Evolutionary conservation across 2,329 filamentous ascomycete species (phyloP), one percentile per base, ranked within the genome.

Genomic region (Fusarium piperis): DNA sequence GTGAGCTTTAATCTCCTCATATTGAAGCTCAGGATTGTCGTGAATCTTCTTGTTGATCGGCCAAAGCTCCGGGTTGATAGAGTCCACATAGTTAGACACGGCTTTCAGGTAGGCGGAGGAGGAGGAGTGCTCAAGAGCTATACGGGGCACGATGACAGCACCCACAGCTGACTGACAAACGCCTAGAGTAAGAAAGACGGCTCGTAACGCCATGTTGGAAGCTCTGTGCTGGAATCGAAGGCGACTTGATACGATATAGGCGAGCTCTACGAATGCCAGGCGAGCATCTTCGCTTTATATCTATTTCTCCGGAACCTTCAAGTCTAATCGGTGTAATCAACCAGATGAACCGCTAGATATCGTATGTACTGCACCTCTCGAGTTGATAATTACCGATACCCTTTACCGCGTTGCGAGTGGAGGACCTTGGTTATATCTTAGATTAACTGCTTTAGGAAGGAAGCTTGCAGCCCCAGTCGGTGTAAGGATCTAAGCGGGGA

Each of bases 21-120:
- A 84, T 3, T 78, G 79, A 2, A 84, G 74, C 68, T 85, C 83
- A 0, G 83, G 83, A 55, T 84, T 79, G 46, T 82, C 80, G 70
- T 83, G 82, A 30, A 85, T 82, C 36, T 80, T 74, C 8, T 81
- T 78, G 62, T 79, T 83, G 62, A 84, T 74, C 6, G 51, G 41
- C 59, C 59, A 66, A 20, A 66, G 48, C 8, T 66, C 52, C 1
- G 44, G 20, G 10, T 33, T 51, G 35, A 64, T 59, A 3, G 46
- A 52, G 26, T 52, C 46, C 10, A 52, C 28, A 0, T 32, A 52
- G 10, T 52, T 51, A 16, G 46, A 30, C 0, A 51, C 46, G 26
- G 30, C 46, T 10, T 51, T 51, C 46, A 51, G 18, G 46, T 51
- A 53, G 26, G 48, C 16, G 1, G 26, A n/a, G 26, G 48, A 48